Base-by-base conservation (phyloP, 2,329 filamentous ascomycete species). In the Microthyrium microscopicum region DNA sequence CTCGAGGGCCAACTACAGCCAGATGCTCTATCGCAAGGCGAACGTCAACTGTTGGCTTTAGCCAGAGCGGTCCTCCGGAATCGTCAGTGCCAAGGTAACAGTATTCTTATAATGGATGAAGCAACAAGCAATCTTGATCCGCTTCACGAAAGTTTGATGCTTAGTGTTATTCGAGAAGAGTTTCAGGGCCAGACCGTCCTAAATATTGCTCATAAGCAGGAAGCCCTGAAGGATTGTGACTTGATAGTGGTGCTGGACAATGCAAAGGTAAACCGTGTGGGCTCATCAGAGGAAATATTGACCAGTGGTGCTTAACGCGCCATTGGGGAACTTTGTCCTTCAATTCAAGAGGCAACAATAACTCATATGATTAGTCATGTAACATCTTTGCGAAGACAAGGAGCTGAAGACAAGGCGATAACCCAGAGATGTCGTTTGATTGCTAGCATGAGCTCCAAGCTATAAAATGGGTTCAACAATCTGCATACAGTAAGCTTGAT, bases 141-240 rank as follows among this genome's bases (percentile, higher is more conserved):
- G 7, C 54, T 56, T 27, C 60, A 52, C 13, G 60, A 62, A 39
- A 45, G 48, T 24, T 50, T 54, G 18, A 53, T 63, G 18, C 56
- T 58, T 27, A 47, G 47, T 22, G 53, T 58, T 2, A 60, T 75
- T 35, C 59, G 68, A 29, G 56, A 60, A 20, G 55, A 55, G 15
- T 73, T 76, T 44, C 47, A 50, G 3, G 55, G 54, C 3, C 65
- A 69, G 38, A 80, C 75, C 0, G 64, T 80, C 35, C 56, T 72
- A 31, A 57, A 62, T 0, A 62, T 72, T 2, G 66, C 66, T 3
- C 68, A 72, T 48, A 64, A 66, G 20, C 53, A 71, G 25, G 60
- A 67, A 22, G 66, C 66, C 35, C 65, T 72, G 11, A 51, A 66
- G 39, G 61, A 64, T 6, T 18, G 15, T 9, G 29, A 31, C 21